These are phyloP conservation scores for Biscogniauxia mediterranea DNA, from an alignment of 2,329 filamentous ascomycete genomes.

Conservation along the genomic window DNA sequence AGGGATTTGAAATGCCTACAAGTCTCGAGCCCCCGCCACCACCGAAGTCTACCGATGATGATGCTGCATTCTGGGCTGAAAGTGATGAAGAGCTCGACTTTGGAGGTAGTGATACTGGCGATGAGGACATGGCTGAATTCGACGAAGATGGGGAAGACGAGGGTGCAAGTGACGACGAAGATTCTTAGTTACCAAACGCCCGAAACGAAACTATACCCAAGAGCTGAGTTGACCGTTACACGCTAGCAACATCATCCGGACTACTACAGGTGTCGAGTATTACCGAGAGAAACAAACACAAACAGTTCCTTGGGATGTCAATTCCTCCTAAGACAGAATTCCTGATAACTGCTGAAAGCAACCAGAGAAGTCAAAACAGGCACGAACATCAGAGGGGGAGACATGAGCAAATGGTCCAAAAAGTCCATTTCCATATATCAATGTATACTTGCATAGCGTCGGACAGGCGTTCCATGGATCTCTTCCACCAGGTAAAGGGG, in stretches of 20 bases:
- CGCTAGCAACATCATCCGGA: not conserved
- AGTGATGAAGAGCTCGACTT: slow-evolving; percentile 76
- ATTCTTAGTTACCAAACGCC: slow-evolving; percentile 34
- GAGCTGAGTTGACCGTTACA: not conserved
- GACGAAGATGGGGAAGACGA: slow-evolving; percentile 56
- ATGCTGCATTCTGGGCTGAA: slow-evolving; percentile 81
- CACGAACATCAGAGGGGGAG: not conserved
- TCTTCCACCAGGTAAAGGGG: slow-evolving; percentile 15
- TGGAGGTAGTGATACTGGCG: slow-evolving; percentile 66
- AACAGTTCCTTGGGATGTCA: not conserved
- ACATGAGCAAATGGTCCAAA: not conserved
- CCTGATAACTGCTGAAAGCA: not conserved
- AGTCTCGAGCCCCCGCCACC: slow-evolving; percentile 59
- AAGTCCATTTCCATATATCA: slow-evolving; percentile 8
- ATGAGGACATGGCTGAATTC: slow-evolving; percentile 59
- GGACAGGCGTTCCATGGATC: slow-evolving; percentile 29
- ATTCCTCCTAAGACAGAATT: not conserved
- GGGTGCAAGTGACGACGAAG: slow-evolving; percentile 54
- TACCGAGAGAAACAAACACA: not conserved
- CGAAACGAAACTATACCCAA: not conserved
- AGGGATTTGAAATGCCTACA: slow-evolving; percentile 79
- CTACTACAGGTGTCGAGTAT: not conserved
- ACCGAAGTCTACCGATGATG: slow-evolving; percentile 64
- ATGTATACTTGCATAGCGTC: slow-evolving; percentile 34
- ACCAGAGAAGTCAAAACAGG: not conserved